Base-by-base conservation (phyloP, 345 rosid species). In the Ceriops zippeliana region DNA sequence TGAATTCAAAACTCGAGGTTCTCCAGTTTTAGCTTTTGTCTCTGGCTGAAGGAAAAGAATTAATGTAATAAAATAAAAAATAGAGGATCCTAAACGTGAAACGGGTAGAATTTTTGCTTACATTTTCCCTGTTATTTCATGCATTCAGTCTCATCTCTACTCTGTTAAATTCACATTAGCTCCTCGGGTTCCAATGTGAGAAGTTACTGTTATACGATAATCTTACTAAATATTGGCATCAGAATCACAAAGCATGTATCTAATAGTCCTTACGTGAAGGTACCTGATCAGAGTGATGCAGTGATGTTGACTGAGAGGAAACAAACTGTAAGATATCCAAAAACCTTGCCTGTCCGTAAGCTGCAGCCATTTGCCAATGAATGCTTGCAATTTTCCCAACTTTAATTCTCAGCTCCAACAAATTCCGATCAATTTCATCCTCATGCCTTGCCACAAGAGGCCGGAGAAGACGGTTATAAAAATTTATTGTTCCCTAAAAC, bases 391-490 rank as follows among this genome's bases (percentile, higher is more conserved):
- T 79, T 58, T 84, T 85, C 54, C 82, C 86, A 24, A 84, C 89
- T 74, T 74, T 84, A 20, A 75, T 72, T 67, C 74, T 87, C 74
- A 88, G 76, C 64, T 86, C 92, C 69, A 83, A 61, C 75, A 90
- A 74, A 73, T 75, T 84, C 60, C 71, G 81, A 72, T 88, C 92
- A 17, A 90, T 87, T 42, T 82, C 86, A 53, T 62, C 81, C 85
- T 90, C 97, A 72, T 90, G 90, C 52, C 78, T 85, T 32, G 80
- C 78, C 51, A 83, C 66, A 63, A 75, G 76, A 6, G 89, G 89
- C 72, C 80, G 73, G 61, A 87, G 81, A 76, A 83, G 75, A 38
- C 81, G 74, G 53, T 84, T 79, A 64, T 88, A 88, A 20, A 90
- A 86, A 78, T 82, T 83, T 37, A 70, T 24, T 7, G 92, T 80